These are phyloP conservation scores for Drechslera avenae DNA, from an alignment of 2,329 filamentous ascomycete species.

Conservation along the genomic window DNA sequence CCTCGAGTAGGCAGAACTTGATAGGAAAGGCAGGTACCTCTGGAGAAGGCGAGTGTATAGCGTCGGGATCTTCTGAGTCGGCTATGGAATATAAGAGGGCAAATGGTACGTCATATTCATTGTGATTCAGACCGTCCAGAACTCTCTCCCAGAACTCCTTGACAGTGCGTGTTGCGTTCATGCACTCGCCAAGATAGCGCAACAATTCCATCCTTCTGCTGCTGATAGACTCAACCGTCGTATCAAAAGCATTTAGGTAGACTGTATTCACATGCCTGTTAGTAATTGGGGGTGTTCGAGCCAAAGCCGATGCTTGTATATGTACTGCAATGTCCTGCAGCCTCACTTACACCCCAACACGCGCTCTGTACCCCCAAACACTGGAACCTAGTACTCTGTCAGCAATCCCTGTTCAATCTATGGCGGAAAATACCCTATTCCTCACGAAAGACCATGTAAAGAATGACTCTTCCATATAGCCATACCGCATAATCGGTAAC, in stretches of 20 bases:
- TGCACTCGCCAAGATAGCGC: constrained; percentile 46
- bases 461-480: constrained; percentile 44
- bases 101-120: constrained; percentile 40
- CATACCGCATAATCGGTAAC: constrained; percentile 37
- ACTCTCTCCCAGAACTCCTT: constrained; percentile 57
- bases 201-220: constrained; percentile 48
- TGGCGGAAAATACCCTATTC: neutral
- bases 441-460: constrained; percentile 51
- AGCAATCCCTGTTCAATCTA: neutral
- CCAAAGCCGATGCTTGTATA: neutral
- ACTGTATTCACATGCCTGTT: constrained; percentile 1
- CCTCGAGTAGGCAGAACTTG: constrained; percentile 40
- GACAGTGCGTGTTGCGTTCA: constrained; percentile 36
- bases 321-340: neutral
- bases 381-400: constrained; percentile 31
- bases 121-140: constrained; percentile 54
- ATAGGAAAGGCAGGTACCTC: constrained; percentile 31
- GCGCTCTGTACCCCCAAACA: constrained; percentile 47
- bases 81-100: constrained; percentile 41
- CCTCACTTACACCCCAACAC: constrained; percentile 34
- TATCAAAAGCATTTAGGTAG: constrained; percentile 45
- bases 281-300: constrained; percentile 25
- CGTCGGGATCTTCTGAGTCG: constrained; percentile 35
- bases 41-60: constrained; percentile 28
- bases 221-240: constrained; percentile 47